phyloP scores from a whole-genome alignment of 345 rosid genomes.

The Boechera divaricarpa region DNA sequence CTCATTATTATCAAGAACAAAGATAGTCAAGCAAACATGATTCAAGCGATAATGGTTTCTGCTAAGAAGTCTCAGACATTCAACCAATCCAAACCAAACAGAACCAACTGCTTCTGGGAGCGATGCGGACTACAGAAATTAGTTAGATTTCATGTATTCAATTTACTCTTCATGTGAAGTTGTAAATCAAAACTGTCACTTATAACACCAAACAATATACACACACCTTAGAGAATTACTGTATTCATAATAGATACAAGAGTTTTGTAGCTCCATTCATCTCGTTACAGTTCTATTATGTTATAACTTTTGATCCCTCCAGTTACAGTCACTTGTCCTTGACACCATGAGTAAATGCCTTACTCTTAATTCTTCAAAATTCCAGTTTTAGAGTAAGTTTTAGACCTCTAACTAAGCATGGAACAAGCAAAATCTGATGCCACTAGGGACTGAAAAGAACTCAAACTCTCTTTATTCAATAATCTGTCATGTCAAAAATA shows the following conservation, averaged over 20 bases:
- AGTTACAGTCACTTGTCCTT: background rate
- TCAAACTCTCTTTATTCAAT: conserved; percentile 29
- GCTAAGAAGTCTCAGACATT: too few relatives aligned
- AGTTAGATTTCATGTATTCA: too few relatives aligned
- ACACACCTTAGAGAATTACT: background rate
- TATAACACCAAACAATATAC: background rate
- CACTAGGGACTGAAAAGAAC: conserved; percentile 1
- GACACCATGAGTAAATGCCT: background rate
- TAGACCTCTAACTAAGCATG: background rate
- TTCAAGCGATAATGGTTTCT: too few relatives aligned
- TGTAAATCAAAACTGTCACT: background rate
- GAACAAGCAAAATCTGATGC: conserved; percentile 2
- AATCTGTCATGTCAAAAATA: conserved; percentile 30
- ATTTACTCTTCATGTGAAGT: background rate
- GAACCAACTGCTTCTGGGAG: too few relatives aligned
- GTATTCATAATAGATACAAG: too few relatives aligned
- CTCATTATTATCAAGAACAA: background rate
- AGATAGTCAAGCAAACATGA: too few relatives aligned
- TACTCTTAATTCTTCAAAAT: background rate
- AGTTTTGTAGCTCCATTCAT: too few relatives aligned
- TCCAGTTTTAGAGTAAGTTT: background rate
- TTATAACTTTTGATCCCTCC: background rate
- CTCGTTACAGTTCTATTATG: too few relatives aligned
- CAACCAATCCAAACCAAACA: too few relatives aligned
- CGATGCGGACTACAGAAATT: too few relatives aligned